These are phyloP conservation scores for Teratosphaeria pseudoeucalypti DNA, from an alignment of 2,329 filamentous ascomycete species.

Conservation along the genomic window DNA sequence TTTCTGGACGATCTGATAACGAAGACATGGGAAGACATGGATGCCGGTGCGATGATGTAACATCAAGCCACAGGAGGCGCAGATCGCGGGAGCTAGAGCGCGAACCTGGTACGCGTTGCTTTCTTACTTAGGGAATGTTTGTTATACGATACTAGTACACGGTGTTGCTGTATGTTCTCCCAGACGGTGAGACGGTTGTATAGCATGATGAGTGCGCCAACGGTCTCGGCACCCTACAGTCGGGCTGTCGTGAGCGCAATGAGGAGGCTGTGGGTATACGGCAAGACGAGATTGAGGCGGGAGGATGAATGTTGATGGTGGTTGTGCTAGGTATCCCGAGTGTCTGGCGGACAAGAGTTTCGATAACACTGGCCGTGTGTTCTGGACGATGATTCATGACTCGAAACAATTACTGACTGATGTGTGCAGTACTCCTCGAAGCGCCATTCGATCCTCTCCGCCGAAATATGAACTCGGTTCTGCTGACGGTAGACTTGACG, in stretches of 20 bases:
- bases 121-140: background rate
- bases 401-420: background rate
- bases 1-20: background rate
- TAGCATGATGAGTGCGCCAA: constrained; percentile 30
- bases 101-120: background rate
- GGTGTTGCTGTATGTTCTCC: constrained; percentile 16
- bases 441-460: constrained; percentile 50
- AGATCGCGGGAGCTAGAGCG: background rate
- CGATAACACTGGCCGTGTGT: constrained; percentile 79
- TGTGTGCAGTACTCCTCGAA: constrained; percentile 52
- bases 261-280: constrained; percentile 60
- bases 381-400: background rate
- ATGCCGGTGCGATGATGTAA: background rate
- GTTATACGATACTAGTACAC: background rate
- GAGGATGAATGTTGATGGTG: constrained; percentile 8
- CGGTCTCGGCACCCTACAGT: constrained; percentile 48
- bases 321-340: constrained; percentile 65
- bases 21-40: background rate
- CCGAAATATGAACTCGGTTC: constrained; percentile 53
- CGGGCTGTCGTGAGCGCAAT: constrained; percentile 65
- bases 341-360: constrained; percentile 79
- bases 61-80: background rate
- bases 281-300: background rate
- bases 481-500: constrained; percentile 86
- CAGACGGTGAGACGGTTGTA: constrained; percentile 25